A percentile compares a stretch with the other conserved stretches of the same genome.
Evolutionary conservation across 306 rosid genomes (phyloP).

Genomic region (Trifolium repens): DNA sequence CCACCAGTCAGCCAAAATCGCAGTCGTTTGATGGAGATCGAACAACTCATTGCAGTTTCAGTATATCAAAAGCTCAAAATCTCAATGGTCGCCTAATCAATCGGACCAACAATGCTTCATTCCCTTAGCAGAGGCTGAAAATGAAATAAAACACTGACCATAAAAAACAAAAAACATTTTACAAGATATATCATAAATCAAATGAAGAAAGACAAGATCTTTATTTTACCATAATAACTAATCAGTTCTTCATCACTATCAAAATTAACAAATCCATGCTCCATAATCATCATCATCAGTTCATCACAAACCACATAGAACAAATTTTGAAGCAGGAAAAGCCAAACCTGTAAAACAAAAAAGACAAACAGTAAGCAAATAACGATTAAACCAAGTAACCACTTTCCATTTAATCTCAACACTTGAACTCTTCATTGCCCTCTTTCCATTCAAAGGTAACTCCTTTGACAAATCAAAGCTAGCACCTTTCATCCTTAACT

Average conservation of each 20-base stretch:
- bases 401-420: conserved; percentile 89
- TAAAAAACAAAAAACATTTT: neutral
- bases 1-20: neutral
- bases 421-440: conserved; percentile 94
- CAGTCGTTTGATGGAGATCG: neutral
- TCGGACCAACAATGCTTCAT: conserved; percentile 76
- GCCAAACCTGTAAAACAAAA: conserved; percentile 67
- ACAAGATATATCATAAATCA: neutral
- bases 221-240: conserved; percentile 26
- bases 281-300: neutral
- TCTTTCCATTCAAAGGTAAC: conserved; percentile 58
- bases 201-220: neutral
- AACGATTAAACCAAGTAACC: conserved; percentile 54
- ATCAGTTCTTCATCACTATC: neutral
- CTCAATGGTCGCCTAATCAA: neutral
- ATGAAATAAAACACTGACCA: neutral
- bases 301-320: conserved; percentile 65
- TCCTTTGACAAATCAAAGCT: conserved; percentile 82
- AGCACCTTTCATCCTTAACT: conserved; percentile 90
- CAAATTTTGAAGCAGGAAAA: conserved; percentile 68
- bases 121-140: conserved; percentile 50
- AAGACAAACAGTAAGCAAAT: conserved; percentile 59
- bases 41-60: neutral
- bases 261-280: conserved; percentile 2
- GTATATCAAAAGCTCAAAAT: neutral